Percentiles rank a stretch among this genome's conserved stretches.
These are phyloP conservation scores for Hevea brasiliensis DNA, from an alignment of 345 rosid species.

Conservation along the genomic window DNA sequence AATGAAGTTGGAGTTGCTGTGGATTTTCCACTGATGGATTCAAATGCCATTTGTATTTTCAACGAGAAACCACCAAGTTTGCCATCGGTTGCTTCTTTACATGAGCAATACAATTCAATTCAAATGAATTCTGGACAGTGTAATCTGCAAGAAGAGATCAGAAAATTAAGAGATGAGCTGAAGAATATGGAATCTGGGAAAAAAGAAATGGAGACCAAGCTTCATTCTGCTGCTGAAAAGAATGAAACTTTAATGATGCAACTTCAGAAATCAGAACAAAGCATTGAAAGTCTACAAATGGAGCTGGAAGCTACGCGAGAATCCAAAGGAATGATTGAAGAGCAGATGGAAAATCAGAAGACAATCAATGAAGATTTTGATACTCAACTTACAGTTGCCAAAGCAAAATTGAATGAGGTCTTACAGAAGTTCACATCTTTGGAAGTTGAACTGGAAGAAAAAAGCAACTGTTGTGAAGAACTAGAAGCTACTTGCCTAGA, in stretches of 20 bases:
- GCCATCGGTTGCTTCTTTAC: constrained; percentile 12
- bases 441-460: constrained; percentile 85
- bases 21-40: constrained; percentile 12
- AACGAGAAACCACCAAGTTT: constrained; percentile 23
- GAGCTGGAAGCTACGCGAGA: constrained; percentile 55
- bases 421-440: constrained; percentile 69
- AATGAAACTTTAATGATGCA: constrained; percentile 37
- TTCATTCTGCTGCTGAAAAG: constrained; percentile 35
- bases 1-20: constrained; percentile 24
- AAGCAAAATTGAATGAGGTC: constrained; percentile 62
- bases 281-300: constrained; percentile 41
- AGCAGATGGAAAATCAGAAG: constrained; percentile 71
- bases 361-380: constrained; percentile 79
- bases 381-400: constrained; percentile 68
- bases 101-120: constrained; percentile 10
- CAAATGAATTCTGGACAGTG: constrained; percentile 8
- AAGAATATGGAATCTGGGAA: constrained; percentile 34
- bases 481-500: constrained; percentile 84
- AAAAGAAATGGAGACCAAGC: constrained; percentile 37
- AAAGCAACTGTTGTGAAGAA: constrained; percentile 75
- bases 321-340: constrained; percentile 52
- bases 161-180: constrained; percentile 41
- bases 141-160: constrained; percentile 43
- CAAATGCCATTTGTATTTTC: constrained; percentile 14
- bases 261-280: constrained; percentile 47